phyloP scores from a whole-genome alignment of 2,329 filamentous ascomycete genomes.

The Harringtonia aguacate region DNA sequence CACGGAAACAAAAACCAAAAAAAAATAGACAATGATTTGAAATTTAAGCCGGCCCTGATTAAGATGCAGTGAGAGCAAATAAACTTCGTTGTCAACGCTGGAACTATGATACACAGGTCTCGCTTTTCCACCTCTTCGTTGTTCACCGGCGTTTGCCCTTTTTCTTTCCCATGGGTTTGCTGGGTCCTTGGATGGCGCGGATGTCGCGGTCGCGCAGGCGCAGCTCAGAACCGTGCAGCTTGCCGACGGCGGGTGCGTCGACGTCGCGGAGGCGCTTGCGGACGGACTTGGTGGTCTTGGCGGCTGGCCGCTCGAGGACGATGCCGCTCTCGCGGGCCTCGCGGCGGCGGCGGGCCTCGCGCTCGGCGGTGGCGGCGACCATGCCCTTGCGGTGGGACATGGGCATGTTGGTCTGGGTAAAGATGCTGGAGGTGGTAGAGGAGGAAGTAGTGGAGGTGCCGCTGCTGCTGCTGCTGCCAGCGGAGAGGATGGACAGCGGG shows the following conservation, averaged over 20 bases:
- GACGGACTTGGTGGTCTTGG: constrained; percentile 28
- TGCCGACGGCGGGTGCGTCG: constrained; percentile 70
- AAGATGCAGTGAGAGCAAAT: too few relatives aligned
- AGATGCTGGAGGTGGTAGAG: constrained; percentile 49
- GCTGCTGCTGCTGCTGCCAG: constrained; percentile 50
- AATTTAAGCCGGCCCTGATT: too few relatives aligned
- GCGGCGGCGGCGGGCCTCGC: constrained; percentile 59
- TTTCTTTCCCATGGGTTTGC: constrained; percentile 23
- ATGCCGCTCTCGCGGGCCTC: constrained; percentile 88
- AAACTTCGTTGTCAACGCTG: too few relatives aligned
- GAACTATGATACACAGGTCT: too few relatives aligned
- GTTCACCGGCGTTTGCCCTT: too few relatives aligned
- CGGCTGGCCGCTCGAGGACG: constrained; percentile 55
- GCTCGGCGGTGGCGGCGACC: constrained; percentile 47
- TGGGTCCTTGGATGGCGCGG: constrained; percentile 50
- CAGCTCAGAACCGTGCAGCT: constrained; percentile 68
- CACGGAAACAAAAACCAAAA: background rate
- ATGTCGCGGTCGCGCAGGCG: constrained; percentile 71
- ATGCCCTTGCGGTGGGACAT: constrained; percentile 84
- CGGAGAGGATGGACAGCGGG: constrained; percentile 48
- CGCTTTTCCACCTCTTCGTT: too few relatives aligned
- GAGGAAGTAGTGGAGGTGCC: constrained; percentile 72
- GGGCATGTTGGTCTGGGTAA: constrained; percentile 78
- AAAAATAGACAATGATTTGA: background rate
- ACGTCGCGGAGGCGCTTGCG: constrained; percentile 34